phyloP scores from a whole-genome alignment of 2,329 filamentous ascomycete genomes.

The Paecilomyces formosus region DNA sequence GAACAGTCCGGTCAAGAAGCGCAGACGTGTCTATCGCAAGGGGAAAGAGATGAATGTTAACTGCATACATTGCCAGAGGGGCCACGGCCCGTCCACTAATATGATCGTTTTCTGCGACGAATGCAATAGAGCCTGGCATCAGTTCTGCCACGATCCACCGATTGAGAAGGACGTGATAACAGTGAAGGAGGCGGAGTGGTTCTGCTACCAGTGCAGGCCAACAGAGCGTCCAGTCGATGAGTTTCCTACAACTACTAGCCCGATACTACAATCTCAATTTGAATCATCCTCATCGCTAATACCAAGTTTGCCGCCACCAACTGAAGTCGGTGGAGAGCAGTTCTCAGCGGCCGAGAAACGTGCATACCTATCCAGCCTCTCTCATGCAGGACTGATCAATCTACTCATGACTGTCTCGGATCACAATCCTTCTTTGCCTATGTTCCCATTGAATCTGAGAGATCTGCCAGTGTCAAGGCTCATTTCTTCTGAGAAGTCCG shows the following conservation, averaged over 20 bases:
- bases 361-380: constrained; percentile 54
- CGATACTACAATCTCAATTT: neutral
- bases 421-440: constrained; percentile 56
- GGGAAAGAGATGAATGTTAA: constrained; percentile 39
- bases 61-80: constrained; percentile 66
- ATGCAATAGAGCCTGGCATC: constrained; percentile 73
- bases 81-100: constrained; percentile 64
- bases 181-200: constrained; percentile 63
- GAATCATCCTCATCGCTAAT: constrained; percentile 2
- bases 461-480: constrained; percentile 17
- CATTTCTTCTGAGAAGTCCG: constrained; percentile 10
- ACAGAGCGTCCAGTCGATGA: constrained; percentile 19
- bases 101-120: constrained; percentile 81
- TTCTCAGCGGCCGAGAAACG: constrained; percentile 45
- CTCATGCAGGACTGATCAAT: constrained; percentile 55
- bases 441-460: constrained; percentile 47
- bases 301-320: constrained; percentile 9
- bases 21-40: constrained; percentile 45
- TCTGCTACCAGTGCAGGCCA: constrained; percentile 57
- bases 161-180: constrained; percentile 64
- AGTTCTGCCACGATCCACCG: constrained; percentile 69
- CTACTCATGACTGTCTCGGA: constrained; percentile 57
- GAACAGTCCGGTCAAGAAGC: constrained; percentile 41
- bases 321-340: constrained; percentile 19
- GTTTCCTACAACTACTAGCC: constrained; percentile 8